Evolutionary conservation across 345 rosid species (phyloP).

Genomic region (Brassica napus): DNA sequence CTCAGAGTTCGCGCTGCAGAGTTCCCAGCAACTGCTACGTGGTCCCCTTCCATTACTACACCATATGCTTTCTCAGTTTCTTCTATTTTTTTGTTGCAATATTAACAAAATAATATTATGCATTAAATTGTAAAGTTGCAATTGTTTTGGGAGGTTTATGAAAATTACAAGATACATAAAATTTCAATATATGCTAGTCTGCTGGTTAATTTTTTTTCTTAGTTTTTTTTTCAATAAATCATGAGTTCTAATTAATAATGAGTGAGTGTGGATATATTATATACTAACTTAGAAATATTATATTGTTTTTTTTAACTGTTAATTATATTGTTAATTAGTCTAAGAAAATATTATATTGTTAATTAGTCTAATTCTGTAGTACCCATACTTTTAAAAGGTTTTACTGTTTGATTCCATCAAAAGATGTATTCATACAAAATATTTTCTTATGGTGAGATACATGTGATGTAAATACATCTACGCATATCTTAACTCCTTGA

Average conservation of each 20-base stretch:
- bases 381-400: neutral
- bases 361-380: neutral
- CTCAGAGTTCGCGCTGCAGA: neutral
- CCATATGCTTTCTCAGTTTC: slow-evolving; percentile 10
- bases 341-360: neutral
- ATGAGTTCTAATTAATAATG: neutral
- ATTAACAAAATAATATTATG: neutral
- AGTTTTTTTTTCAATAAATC: neutral
- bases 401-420: neutral
- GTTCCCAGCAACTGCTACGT: slow-evolving; percentile 33
- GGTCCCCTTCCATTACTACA: slow-evolving; percentile 31
- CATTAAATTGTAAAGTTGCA: neutral
- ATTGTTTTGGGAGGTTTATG: neutral
- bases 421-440: neutral
- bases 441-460: neutral
- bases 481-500: neutral
- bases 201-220: neutral
- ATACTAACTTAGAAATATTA: neutral
- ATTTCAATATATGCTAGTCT: neutral
- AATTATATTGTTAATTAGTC: neutral
- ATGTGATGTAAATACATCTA: neutral
- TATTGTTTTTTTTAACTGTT: neutral
- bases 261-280: neutral
- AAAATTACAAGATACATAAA: neutral
- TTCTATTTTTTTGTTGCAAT: neutral